Percentiles rank a stretch among this genome's conserved stretches.
Evolutionary conservation across 2,329 filamentous ascomycete species (phyloP).

Genomic region (Fusarium musae): DNA sequence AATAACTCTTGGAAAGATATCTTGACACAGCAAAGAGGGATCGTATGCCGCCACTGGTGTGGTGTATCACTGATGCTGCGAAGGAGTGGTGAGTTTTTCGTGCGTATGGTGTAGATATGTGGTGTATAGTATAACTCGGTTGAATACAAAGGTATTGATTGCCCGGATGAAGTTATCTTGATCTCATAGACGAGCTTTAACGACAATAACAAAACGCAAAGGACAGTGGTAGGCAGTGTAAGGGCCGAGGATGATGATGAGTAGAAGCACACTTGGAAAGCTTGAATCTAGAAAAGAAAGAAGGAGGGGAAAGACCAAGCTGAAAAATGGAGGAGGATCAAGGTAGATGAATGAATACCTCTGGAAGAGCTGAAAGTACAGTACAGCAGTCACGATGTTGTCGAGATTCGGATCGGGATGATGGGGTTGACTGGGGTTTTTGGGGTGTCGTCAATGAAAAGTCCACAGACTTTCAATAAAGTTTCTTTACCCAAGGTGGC

Average conservation of each 20-base stretch:
- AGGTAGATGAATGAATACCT: slow-evolving; percentile 37
- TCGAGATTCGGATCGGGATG: slow-evolving; percentile 38
- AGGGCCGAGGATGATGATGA: not conserved
- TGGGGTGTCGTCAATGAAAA: slow-evolving; percentile 41
- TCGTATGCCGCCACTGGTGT: slow-evolving; percentile 10
- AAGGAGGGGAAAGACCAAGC: slow-evolving; percentile 8
- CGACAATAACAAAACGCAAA: slow-evolving; percentile 3
- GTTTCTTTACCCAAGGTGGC: slow-evolving; percentile 41
- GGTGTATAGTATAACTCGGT: not conserved
- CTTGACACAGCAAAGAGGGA: slow-evolving; percentile 9
- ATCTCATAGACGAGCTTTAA: slow-evolving; percentile 25
- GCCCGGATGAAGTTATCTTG: slow-evolving; percentile 8
- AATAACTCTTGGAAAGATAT: slow-evolving; percentile 28
- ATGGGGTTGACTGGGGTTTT: slow-evolving; percentile 35
- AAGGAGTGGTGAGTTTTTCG: slow-evolving; percentile 24
- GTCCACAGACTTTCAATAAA: slow-evolving; percentile 42
- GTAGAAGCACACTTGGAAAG: slow-evolving; percentile 1
- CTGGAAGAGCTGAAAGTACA: slow-evolving; percentile 21
- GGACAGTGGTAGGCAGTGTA: slow-evolving; percentile 2
- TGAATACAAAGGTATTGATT: not conserved
- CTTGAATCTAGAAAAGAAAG: slow-evolving; percentile 13
- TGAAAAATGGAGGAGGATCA: slow-evolving; percentile 28
- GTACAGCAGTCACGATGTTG: slow-evolving; percentile 36
- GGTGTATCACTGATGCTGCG: not conserved
- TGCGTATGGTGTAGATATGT: slow-evolving; percentile 10